Evolutionary conservation across 2,329 filamentous ascomycete species (phyloP).

Genomic region (Ophiostoma novo-ulmi): DNA sequence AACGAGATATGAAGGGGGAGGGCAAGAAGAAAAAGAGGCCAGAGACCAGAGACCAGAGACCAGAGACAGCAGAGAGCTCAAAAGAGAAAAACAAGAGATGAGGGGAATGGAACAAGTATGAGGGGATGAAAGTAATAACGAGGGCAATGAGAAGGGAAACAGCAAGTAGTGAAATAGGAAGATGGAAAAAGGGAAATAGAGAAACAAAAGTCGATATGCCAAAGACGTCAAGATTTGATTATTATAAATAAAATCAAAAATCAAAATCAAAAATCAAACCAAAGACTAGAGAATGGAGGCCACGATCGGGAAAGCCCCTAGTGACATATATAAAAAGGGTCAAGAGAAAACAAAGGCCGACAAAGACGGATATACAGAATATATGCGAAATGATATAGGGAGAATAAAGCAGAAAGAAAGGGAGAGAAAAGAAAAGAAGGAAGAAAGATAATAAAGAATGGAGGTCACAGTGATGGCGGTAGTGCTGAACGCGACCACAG

Average conservation of each 20-base stretch:
- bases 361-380: background rate
- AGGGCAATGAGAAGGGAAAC: conserved; percentile 12
- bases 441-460: conserved; percentile 1
- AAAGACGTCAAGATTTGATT: conserved; percentile 10
- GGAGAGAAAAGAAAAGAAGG: background rate
- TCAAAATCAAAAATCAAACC: background rate
- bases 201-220: conserved; percentile 3
- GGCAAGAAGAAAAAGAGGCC: background rate
- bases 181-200: conserved; percentile 15
- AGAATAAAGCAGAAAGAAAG: background rate
- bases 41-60: background rate
- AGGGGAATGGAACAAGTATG: conserved; percentile 16
- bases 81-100: conserved; percentile 19
- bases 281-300: background rate
- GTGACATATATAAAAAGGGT: conserved; percentile 10
- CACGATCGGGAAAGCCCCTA: conserved; percentile 7
- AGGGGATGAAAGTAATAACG: conserved; percentile 15
- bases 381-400: background rate
- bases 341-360: background rate
- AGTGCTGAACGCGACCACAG: background rate
- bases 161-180: background rate
- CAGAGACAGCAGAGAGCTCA: background rate
- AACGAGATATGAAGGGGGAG: background rate
- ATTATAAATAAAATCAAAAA: background rate
- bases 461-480: background rate